Base-by-base conservation (phyloP, 1,284 basidiomycete species). In the Trametes pubescens region DNA sequence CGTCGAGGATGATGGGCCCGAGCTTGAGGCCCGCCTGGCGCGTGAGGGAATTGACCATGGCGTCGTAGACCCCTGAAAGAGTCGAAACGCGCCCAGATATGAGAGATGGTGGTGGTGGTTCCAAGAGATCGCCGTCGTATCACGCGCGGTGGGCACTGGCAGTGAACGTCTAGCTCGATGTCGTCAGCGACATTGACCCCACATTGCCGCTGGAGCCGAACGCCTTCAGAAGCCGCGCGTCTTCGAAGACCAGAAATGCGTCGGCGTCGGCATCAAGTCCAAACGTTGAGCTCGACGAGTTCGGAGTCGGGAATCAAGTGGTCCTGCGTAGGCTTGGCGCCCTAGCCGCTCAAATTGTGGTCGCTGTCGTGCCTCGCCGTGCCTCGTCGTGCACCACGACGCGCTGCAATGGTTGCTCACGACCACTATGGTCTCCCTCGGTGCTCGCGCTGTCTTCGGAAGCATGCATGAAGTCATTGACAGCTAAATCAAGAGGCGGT, bases 1-100 rank as follows among this genome's bases (percentile, higher is more conserved):
- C 93, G 69, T 91, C 92, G 24, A 95, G 76, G 48, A 95, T 80
- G 59, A 94, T 78, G 4, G 93, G 92, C 0, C 91, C 93, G 35
- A 91, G 80, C 70, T 82, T 84, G 62, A 92, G 76, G 46, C 89
- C 84, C 40, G 86, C 84, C 61, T 87, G 82, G 35, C 87, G 81
- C 37, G 88, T 84, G 51, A 92, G 80, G 10, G 84, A 71, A 72
- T 86, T 90, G 26, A 76, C 64, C 73, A 77, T 75, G 38, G 53
- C 34, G 34, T 22, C 29, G 38, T 5, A n/a, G 24, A 24, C 21
- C 11, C 24, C 24, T 11, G 16, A 13, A 21, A 10, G 46, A 11
- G 24, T 34, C 8, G 48, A 46, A 29, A 40, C 16, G 14, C 18
- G 43, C 18, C 24, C 38, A 24, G 4, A 22, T 13, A 26, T 14